These are phyloP conservation scores for Penicillium sp. DNA, from an alignment of 2,329 filamentous ascomycete species.

Conservation along the genomic window DNA sequence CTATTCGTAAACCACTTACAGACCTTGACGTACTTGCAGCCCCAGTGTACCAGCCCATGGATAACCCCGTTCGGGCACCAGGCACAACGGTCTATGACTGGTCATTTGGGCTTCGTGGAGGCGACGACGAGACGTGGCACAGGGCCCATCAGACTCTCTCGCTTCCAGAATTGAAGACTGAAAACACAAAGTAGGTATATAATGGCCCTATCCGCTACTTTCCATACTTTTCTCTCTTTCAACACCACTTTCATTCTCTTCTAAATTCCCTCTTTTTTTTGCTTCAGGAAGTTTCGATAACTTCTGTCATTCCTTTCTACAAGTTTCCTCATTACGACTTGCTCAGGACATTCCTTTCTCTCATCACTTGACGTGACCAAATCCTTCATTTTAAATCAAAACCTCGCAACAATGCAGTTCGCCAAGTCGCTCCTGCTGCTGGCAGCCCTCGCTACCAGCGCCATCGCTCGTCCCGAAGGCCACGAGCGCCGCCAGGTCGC, in stretches of 20 bases:
- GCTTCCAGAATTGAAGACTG: background rate
- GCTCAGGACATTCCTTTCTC: constrained; percentile 9
- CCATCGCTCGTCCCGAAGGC: constrained; percentile 30
- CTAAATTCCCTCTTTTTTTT: constrained; percentile 24
- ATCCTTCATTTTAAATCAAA: constrained; percentile 12
- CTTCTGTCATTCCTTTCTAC: constrained; percentile 25
- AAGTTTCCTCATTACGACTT: constrained; percentile 14
- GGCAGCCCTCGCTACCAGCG: constrained; percentile 37
- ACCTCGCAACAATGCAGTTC: constrained; percentile 37
- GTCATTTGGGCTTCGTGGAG: background rate
- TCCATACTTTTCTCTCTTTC: background rate
- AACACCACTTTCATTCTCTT: constrained; percentile 21
- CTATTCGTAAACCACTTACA: constrained; percentile 10
- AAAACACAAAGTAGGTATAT: constrained; percentile 7
- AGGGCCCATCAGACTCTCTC: background rate
- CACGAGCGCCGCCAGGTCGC: constrained; percentile 32
- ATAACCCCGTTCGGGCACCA: constrained; percentile 20
- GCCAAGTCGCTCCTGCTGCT: constrained; percentile 42
- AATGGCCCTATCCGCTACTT: background rate
- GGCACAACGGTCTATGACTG: constrained; percentile 18
- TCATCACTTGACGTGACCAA: constrained; percentile 18
- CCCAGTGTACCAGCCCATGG: constrained; percentile 15
- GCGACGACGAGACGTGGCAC: constrained; percentile 10
- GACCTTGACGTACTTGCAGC: constrained; percentile 19
- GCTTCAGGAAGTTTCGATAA: constrained; percentile 19